Conservation (phyloP, 2,329 filamentous ascomycete species). For the Penicillium decumbens region DNA sequence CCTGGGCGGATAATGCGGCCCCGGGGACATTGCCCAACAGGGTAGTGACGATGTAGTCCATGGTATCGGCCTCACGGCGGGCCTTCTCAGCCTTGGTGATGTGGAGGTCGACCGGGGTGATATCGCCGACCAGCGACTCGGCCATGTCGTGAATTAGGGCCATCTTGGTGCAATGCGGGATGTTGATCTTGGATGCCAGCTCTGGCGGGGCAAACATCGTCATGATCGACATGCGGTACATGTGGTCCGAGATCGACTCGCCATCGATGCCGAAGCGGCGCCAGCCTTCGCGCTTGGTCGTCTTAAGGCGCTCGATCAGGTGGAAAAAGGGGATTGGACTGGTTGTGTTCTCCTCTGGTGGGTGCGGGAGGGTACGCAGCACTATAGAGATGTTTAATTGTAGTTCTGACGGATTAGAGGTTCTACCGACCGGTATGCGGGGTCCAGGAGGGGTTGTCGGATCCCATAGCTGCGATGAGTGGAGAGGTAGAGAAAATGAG, state of each 20-base stretch:
- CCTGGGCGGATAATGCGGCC: conserved; percentile 58
- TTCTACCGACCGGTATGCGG: conserved; percentile 32
- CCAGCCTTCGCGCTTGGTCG: conserved; percentile 95
- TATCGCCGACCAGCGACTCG: conserved; percentile 89
- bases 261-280: conserved; percentile 75
- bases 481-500: neutral
- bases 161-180: conserved; percentile 86
- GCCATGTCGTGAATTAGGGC: conserved; percentile 97
- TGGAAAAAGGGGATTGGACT: conserved; percentile 93
- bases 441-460: conserved; percentile 32
- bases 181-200: conserved; percentile 66
- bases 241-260: conserved; percentile 95
- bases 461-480: conserved; percentile 24
- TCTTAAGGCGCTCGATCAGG: conserved; percentile 88
- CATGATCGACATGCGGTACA: conserved; percentile 99
- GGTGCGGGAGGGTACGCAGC: conserved; percentile 59
- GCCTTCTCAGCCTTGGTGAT: conserved; percentile 84
- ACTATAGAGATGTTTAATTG: conserved; percentile 43
- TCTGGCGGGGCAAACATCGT: conserved; percentile 82
- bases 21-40: conserved; percentile 71
- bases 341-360: conserved; percentile 55
- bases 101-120: conserved; percentile 78
- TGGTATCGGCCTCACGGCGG: conserved; percentile 77
- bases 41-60: conserved; percentile 77
- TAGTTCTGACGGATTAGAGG: neutral